phyloP scores from a whole-genome alignment of 148 eudicot species.

The Limonium bicolor region DNA sequence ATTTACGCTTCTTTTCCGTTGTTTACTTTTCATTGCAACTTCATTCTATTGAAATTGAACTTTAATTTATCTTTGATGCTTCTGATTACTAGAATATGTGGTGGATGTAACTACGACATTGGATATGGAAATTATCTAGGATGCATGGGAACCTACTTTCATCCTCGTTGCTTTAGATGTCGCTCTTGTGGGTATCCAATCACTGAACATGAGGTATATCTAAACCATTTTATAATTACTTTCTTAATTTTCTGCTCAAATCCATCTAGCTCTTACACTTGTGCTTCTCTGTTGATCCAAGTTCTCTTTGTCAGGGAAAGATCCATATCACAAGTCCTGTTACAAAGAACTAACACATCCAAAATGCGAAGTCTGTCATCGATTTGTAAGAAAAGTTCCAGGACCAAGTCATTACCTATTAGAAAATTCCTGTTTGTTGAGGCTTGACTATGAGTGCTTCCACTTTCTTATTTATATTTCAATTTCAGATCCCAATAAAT shows the following conservation, averaged over 20 bases:
- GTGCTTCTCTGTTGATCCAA: constrained; percentile 43
- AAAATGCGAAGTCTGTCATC: constrained; percentile 87
- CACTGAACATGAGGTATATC: constrained; percentile 77
- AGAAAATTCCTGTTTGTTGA: no score
- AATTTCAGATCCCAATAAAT: constrained; percentile 75
- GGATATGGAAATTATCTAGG: constrained; percentile 77
- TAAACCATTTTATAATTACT: background rate
- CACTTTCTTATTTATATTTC: no score
- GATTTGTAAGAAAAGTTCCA: constrained; percentile 67
- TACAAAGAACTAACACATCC: constrained; percentile 75
- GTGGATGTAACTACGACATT: constrained; percentile 75
- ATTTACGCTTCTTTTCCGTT: no score
- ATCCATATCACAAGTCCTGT: constrained; percentile 84
- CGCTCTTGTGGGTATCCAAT: constrained; percentile 66
- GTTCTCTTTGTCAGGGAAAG: constrained; percentile 85
- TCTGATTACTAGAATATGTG: constrained; percentile 70
- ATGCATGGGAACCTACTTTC: constrained; percentile 86
- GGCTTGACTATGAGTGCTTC: no score
- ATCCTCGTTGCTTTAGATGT: constrained; percentile 87
- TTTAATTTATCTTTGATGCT: constrained; percentile 2
- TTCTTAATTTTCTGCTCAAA: background rate
- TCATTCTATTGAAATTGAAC: background rate
- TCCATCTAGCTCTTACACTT: background rate
- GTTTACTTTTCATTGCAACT: no score
- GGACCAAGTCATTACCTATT: no score